These are phyloP conservation scores for Microstegium vimineum DNA, from an alignment of 176 grass and related monocot species.

Conservation along the genomic window DNA sequence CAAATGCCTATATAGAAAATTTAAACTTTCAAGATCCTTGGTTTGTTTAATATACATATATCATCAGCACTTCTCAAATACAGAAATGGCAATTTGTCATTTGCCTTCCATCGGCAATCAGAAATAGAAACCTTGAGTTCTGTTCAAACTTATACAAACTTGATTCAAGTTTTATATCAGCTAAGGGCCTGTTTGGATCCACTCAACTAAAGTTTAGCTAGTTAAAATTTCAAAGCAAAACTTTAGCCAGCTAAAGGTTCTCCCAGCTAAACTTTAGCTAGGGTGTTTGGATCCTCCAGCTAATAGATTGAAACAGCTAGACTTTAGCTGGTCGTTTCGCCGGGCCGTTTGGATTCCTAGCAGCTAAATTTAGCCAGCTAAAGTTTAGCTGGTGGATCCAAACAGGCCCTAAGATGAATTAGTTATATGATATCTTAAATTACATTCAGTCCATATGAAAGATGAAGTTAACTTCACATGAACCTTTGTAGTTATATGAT, in stretches of 20 bases:
- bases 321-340: too few species aligned
- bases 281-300: too few species aligned
- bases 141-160: background rate
- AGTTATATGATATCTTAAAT: background rate
- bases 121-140: background rate
- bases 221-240: too few species aligned
- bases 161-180: background rate
- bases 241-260: too few species aligned
- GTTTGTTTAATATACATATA: conserved; percentile 5
- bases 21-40: background rate
- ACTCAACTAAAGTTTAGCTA: too few species aligned
- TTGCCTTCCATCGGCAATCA: background rate
- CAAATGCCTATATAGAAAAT: background rate
- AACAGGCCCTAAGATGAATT: too few species aligned
- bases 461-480: background rate
- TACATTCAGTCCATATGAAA: conserved; percentile 7
- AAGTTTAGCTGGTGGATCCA: too few species aligned
- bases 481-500: background rate
- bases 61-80: background rate
- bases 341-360: too few species aligned
- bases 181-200: too few species aligned
- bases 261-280: too few species aligned
- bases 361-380: too few species aligned
- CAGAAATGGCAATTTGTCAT: background rate
- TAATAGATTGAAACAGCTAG: too few species aligned